Base-by-base conservation (phyloP, 148 eudicot genomes). In the Chenopodium formosanum region DNA sequence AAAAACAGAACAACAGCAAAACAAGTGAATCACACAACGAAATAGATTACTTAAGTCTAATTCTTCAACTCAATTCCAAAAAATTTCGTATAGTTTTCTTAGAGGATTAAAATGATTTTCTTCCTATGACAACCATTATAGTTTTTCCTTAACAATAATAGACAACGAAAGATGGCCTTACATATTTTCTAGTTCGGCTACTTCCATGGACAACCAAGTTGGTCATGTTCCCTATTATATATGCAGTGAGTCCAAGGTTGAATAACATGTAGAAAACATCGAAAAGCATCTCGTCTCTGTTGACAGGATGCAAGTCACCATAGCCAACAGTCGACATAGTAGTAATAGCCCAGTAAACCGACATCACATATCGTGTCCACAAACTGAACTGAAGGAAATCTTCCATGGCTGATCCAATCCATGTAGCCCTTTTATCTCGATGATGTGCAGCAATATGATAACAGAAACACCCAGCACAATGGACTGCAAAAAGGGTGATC, bases 181-280 rank as follows among this genome's bases (percentile, higher is more conserved):
- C 98, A 80, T 90, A 94, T 87, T 83, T 89, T 73, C 97, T 88
- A 65, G 98, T 94, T 80, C 90, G 91, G 81, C 92, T 89, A 76
- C 92, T 92, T 34, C 95, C 93, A 83, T 92, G 97, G 56, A 92
- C 98, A 63, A 94, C 94, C 88, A 94, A 89, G 85, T 92, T 94
- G 83, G 98, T 94, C 94, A 94, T 94, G 84, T 92, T 94, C 67
- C 97, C 98, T n/a, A 94, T 92, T 78, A 94, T 80, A 73, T 94
- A 94, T 0, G 97, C 83, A 16, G 97, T 94, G 70, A 94, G 81
- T 19, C 98, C 98, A n/a, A 94, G 93, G 83, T 94, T 94, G 86
- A 94, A 94, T 52, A 94, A 85, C 98, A 94, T 91, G 87, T 91
- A 92, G 81, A 91, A 92, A 73, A 87, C 89, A 83, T 80, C 91